Conservation (phyloP, 805 yeast species). For the Brettanomyces nanus region DNA sequence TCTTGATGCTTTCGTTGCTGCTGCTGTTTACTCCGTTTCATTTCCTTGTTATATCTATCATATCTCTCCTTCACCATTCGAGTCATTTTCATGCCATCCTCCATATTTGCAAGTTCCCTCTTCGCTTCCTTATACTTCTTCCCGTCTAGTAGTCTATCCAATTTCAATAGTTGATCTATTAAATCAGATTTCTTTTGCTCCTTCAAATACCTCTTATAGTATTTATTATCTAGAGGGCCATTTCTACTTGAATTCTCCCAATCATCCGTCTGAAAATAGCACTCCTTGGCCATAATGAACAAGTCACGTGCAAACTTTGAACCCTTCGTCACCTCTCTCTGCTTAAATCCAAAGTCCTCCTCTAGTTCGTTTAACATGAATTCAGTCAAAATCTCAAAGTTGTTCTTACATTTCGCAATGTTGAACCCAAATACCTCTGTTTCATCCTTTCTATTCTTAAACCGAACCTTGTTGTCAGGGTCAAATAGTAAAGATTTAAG, state of each 20-base stretch:
- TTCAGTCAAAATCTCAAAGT: slow-evolving; percentile 20
- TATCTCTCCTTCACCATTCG: slow-evolving; percentile 27
- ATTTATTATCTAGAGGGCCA: slow-evolving; percentile 1
- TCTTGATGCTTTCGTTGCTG: slow-evolving; percentile 23
- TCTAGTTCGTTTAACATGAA: slow-evolving; percentile 9
- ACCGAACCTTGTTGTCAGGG: slow-evolving; percentile 11
- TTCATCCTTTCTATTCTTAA: slow-evolving; percentile 14
- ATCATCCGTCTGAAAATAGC: slow-evolving; percentile 11
- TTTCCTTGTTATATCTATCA: neutral
- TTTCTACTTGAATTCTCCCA: slow-evolving; percentile 2
- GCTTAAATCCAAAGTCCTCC: slow-evolving; percentile 15
- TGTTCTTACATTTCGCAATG: slow-evolving; percentile 11
- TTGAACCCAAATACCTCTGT: slow-evolving; percentile 13
- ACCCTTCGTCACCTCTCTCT: slow-evolving; percentile 14
- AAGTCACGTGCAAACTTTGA: slow-evolving; percentile 17
- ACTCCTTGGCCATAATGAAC: slow-evolving; percentile 17
- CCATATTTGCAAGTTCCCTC: slow-evolving; percentile 27
- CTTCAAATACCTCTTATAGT: slow-evolving; percentile 8
- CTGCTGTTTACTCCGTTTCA: slow-evolving; percentile 5
- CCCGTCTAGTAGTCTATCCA: slow-evolving; percentile 12
- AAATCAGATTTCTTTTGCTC: slow-evolving; percentile 6
- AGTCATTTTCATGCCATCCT: slow-evolving; percentile 31
- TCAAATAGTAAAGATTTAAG: slow-evolving; percentile 28
- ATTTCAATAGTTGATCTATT: slow-evolving; percentile 9
- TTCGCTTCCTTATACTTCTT: slow-evolving; percentile 31